These are phyloP conservation scores for Misopates orontium DNA, from an alignment of 257 asterid species.

Conservation along the genomic window DNA sequence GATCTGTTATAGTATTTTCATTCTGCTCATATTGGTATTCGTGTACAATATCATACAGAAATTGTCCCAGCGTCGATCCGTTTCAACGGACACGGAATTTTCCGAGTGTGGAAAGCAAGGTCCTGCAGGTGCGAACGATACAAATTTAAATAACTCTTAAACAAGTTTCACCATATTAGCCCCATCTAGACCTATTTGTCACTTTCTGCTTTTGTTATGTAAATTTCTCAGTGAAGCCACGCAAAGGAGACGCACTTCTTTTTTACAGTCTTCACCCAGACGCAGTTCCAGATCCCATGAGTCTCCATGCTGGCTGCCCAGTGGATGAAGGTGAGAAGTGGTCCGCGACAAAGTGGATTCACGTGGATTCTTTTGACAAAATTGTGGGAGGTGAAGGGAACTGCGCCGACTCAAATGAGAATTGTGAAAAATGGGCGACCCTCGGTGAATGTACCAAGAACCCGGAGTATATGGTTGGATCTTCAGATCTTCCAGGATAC, in stretches of 20 bases:
- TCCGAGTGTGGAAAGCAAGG: conserved; percentile 92
- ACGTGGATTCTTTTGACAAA: conserved; percentile 78
- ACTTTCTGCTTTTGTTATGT: neutral
- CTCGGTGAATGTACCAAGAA: conserved; percentile 95
- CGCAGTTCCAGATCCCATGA: conserved; percentile 72
- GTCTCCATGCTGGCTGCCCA: conserved; percentile 97
- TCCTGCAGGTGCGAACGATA: conserved; percentile 68
- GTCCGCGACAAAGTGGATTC: conserved; percentile 99
- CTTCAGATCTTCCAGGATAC: conserved; percentile 72
- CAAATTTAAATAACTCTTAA: conserved; percentile 7
- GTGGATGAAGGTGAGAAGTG: conserved; percentile 95
- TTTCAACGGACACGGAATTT: conserved; percentile 48
- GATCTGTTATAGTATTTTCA: neutral
- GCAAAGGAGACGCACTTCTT: conserved; percentile 93
- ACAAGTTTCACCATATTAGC: neutral
- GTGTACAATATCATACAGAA: conserved; percentile 47
- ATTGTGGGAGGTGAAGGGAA: conserved; percentile 45
- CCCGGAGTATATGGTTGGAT: conserved; percentile 87
- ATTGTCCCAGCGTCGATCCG: conserved; percentile 66
- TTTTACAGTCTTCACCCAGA: conserved; percentile 76
- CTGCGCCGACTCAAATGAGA: conserved; percentile 55
- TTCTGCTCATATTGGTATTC: neutral
- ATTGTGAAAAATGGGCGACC: conserved; percentile 87
- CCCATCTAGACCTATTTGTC: conserved; percentile 16
- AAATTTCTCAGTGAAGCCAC: conserved; percentile 67